Base-by-base conservation (phyloP, 257 asterid species). In the Fraxinus pennsylvanica region DNA sequence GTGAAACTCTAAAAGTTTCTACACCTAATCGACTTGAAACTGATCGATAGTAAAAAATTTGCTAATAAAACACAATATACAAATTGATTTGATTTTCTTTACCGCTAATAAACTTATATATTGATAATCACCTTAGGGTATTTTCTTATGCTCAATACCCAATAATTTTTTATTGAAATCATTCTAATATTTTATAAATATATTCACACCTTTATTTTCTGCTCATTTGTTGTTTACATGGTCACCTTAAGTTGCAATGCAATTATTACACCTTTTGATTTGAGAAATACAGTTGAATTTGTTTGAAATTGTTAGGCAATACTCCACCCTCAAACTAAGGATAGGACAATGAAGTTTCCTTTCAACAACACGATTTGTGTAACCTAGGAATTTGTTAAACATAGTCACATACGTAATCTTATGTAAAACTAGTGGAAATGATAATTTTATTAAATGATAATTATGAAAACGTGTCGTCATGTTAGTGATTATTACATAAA, bases 301-400 rank as follows among this genome's bases (percentile, higher is more conserved):
- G 73, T 75, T 75, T 76, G 74, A 76, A 77, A 59, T 47, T 83
- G 87, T 80, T 80, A 73, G 84, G 84, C 75, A 74, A 71, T 72
- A 29, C 69, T 77, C 80, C 86, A 83, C 80, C 22, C 13, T 15
- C 47, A 45, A 72, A 67, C 38, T 3, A 41, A 15, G 47, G 38
- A 75, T 32, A 19, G 72, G 70, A 21, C 15, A 32, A 35, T 39
- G 27, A 52, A 68, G 47, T 68, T 50, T 47, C 61, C 33, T 3
- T 25, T 61, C 33, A 21, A n/a, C 30, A 63, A 63, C 32, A 61
- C 13, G 9, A 9, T 63, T 63, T 57, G 3, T 9, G 6, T 25
- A 12, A 22, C 15, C 35, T 63, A 67, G 33, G 22, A 6, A 14
- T 21, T 9, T 30, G 32, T 68, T 54, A 57, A 17, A 43, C 68